phyloP scores from a whole-genome alignment of 352 stramenopile genomes.

The Globisporangium ultimum region DNA sequence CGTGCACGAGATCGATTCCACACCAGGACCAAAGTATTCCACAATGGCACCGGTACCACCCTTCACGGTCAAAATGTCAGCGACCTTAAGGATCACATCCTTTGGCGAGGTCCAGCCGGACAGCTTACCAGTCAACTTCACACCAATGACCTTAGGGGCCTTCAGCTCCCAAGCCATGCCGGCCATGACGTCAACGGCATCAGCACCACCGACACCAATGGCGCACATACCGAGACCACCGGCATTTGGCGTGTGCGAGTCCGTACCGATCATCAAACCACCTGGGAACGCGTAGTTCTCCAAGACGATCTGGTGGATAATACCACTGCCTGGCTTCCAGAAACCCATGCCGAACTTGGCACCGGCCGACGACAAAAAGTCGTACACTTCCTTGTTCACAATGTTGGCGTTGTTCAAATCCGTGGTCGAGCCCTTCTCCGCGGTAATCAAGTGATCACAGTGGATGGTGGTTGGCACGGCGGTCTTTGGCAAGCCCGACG shows the following conservation, averaged over 20 bases:
- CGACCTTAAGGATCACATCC: conserved; percentile 94
- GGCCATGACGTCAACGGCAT: conserved; percentile 93
- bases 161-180: conserved; percentile 95
- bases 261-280: conserved; percentile 93
- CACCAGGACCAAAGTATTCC: conserved; percentile 92
- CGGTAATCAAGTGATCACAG: conserved; percentile 94
- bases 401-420: conserved; percentile 89
- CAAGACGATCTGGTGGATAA: conserved; percentile 94
- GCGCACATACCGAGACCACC: conserved; percentile 92
- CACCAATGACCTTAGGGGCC: conserved; percentile 93
- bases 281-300: conserved; percentile 95
- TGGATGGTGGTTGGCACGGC: conserved; percentile 92
- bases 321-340: conserved; percentile 92
- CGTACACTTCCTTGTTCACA: conserved; percentile 92
- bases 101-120: conserved; percentile 92
- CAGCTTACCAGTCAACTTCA: conserved; percentile 92
- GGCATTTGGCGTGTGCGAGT: conserved; percentile 93
- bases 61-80: conserved; percentile 93
- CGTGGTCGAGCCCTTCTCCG: conserved; percentile 86
- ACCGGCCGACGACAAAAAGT: conserved; percentile 89
- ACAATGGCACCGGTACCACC: conserved; percentile 92
- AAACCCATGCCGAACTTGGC: conserved; percentile 94
- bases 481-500: conserved; percentile 90
- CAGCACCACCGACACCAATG: conserved; percentile 90
- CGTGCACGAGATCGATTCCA: conserved; percentile 93